Conservation (phyloP, 2,329 filamentous ascomycete genomes). For the Myriosclerotinia scirpicola region DNA sequence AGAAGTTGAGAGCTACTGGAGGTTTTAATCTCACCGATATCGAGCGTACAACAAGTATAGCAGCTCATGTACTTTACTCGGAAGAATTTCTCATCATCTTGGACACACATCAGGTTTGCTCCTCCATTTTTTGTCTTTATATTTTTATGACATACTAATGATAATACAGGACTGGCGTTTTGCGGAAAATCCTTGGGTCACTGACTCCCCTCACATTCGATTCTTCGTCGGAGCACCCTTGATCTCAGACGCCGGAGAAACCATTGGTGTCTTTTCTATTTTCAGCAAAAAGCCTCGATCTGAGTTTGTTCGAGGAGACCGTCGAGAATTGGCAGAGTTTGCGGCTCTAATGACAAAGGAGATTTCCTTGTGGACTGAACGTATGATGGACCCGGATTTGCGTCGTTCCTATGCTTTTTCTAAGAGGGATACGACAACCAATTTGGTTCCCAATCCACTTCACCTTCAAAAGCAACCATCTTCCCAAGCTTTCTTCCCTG, state of each 20-base stretch:
- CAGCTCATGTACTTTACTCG: conserved; percentile 42
- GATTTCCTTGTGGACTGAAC: conserved; percentile 24
- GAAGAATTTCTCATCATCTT: conserved; percentile 41
- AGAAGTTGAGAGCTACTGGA: conserved; percentile 40
- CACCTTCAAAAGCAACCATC: conserved; percentile 3
- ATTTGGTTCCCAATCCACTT: conserved; percentile 21
- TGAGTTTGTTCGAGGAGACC: conserved; percentile 34
- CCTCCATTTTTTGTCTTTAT: not conserved
- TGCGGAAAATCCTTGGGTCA: conserved; percentile 39
- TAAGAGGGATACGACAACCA: conserved; percentile 25
- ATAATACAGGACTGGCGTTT: conserved; percentile 43
- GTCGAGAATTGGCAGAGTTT: conserved; percentile 39
- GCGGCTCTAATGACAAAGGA: conserved; percentile 28
- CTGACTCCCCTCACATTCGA: conserved; percentile 36
- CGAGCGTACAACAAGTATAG: conserved; percentile 39
- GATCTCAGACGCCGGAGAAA: conserved; percentile 36
- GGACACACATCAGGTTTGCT: conserved; percentile 40
- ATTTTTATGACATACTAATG: conserved; percentile 16
- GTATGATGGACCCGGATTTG: conserved; percentile 21
- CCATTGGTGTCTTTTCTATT: conserved; percentile 40
- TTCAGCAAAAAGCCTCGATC: conserved; percentile 36
- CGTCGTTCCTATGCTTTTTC: conserved; percentile 23
- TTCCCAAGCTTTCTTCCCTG: not conserved
- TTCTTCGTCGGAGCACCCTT: conserved; percentile 44
- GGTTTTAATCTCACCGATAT: conserved; percentile 36